Conservation (phyloP, 139 green algal genomes). For the Tetradesmus obliquus region DNA sequence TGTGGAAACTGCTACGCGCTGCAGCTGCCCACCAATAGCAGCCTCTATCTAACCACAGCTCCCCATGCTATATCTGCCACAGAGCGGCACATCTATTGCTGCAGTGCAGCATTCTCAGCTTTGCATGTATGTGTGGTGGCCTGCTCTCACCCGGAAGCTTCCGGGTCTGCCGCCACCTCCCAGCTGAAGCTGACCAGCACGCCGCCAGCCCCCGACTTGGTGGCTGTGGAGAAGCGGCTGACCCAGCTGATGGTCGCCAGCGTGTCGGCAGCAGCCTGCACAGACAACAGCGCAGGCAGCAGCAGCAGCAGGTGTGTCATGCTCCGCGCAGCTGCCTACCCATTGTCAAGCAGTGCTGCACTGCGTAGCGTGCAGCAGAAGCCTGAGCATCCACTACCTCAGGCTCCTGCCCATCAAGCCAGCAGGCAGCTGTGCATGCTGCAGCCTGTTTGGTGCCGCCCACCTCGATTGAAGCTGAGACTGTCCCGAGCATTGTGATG, state of each 20-base stretch:
- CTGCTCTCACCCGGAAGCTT: slow-evolving; percentile 15
- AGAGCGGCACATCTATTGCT: neutral
- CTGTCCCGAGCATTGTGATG: slow-evolving; percentile 47
- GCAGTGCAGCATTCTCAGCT: neutral
- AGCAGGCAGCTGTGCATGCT: neutral
- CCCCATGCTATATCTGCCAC: neutral
- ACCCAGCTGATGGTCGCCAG: slow-evolving; percentile 59
- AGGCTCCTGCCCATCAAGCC: too few relatives aligned
- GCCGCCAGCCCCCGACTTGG: slow-evolving; percentile 30
- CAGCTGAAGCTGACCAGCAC: slow-evolving; percentile 55
- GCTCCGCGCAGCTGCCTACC: too few relatives aligned
- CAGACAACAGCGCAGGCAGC: too few relatives aligned
- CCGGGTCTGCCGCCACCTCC: slow-evolving; percentile 42
- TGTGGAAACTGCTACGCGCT: neutral
- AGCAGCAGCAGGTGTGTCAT: neutral
- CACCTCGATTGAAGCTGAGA: slow-evolving; percentile 53
- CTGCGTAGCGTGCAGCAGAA: too few relatives aligned
- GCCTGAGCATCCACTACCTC: too few relatives aligned
- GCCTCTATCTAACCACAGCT: neutral
- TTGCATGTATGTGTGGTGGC: neutral
- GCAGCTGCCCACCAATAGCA: neutral
- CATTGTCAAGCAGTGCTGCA: too few relatives aligned
- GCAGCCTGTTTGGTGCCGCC: neutral
- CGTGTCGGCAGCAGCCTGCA: slow-evolving; percentile 55
- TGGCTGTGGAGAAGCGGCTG: slow-evolving; percentile 47